Percentiles rank a stretch among this genome's conserved stretches.
phyloP scores from a whole-genome alignment of 83 land plant species.

The Thuja plicata region DNA sequence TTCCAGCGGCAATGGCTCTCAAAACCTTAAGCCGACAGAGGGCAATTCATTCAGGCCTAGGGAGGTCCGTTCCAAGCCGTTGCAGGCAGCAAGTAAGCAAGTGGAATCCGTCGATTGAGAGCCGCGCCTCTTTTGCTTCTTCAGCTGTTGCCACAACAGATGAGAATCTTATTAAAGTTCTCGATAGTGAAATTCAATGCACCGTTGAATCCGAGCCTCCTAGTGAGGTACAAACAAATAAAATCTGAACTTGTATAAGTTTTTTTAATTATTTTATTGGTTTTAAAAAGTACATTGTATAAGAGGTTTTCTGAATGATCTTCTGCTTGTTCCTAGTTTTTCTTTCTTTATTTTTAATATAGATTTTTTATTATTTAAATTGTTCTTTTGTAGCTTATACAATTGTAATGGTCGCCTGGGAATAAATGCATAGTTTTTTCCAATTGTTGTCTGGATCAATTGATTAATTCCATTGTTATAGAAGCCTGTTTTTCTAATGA shows the following conservation, averaged over 20 bases:
- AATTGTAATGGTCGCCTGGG: too few species aligned
- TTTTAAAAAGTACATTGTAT: background rate
- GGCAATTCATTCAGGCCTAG: background rate
- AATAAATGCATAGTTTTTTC: too few species aligned
- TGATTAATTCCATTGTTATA: too few species aligned
- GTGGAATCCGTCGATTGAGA: background rate
- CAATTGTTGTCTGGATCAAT: too few species aligned
- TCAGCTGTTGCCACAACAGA: conserved; percentile 23
- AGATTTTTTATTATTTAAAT: too few species aligned
- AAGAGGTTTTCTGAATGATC: too few species aligned
- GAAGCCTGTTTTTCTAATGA: too few species aligned
- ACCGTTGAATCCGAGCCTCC: conserved; percentile 40
- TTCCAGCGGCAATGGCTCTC: conserved; percentile 10
- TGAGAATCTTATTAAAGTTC: conserved; percentile 28
- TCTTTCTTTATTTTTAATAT: too few species aligned
- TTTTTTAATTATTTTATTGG: background rate
- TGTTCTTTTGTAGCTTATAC: too few species aligned
- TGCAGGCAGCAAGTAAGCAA: background rate
- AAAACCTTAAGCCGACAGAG: conserved; percentile 8
- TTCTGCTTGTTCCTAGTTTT: background rate
- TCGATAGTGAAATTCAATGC: conserved; percentile 43
- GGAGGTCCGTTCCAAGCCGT: background rate
- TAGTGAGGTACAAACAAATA: conserved; percentile 13
- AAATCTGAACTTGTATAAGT: background rate
- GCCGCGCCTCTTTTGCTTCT: conserved; percentile 6